phyloP scores from a whole-genome alignment of 129 eudicot species.

The Silybum marianum region DNA sequence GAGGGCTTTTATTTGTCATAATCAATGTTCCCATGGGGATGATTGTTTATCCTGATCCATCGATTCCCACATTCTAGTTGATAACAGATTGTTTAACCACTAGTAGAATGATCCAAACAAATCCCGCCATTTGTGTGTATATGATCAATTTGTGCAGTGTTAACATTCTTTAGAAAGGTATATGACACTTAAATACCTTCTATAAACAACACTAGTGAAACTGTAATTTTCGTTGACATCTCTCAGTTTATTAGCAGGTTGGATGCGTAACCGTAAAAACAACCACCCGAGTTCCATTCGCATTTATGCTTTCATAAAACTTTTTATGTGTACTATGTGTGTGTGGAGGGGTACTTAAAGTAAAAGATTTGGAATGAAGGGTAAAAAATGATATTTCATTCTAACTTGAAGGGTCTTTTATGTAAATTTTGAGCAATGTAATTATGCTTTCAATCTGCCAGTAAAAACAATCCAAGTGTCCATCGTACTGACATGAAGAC shows the following conservation, averaged over 20 bases:
- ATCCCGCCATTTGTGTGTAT: not conserved
- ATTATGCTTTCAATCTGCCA: slow-evolving; percentile 29
- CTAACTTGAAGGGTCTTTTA: not conserved
- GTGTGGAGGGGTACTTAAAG: not conserved
- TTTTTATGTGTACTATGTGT: not conserved
- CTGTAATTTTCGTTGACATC: not conserved
- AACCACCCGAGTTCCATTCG: no score
- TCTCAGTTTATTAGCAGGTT: not conserved
- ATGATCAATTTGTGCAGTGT: not conserved
- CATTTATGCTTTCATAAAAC: not conserved
- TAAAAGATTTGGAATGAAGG: not conserved
- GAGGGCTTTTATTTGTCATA: not conserved
- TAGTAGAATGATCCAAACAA: not conserved
- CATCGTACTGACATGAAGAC: slow-evolving; percentile 15
- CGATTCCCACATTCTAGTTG: not conserved
- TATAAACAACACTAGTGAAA: not conserved
- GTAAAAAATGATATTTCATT: not conserved
- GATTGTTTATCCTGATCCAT: not conserved
- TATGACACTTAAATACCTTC: not conserved
- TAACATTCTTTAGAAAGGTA: not conserved
- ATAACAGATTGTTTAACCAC: no score
- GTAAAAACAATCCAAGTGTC: slow-evolving; percentile 24
- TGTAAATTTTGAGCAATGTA: slow-evolving; percentile 7
- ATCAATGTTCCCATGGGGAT: not conserved
- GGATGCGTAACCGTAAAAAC: not conserved